These are phyloP conservation scores for Xenoacremonium recifei DNA, from an alignment of 2,329 filamentous ascomycete genomes.

Conservation along the genomic window DNA sequence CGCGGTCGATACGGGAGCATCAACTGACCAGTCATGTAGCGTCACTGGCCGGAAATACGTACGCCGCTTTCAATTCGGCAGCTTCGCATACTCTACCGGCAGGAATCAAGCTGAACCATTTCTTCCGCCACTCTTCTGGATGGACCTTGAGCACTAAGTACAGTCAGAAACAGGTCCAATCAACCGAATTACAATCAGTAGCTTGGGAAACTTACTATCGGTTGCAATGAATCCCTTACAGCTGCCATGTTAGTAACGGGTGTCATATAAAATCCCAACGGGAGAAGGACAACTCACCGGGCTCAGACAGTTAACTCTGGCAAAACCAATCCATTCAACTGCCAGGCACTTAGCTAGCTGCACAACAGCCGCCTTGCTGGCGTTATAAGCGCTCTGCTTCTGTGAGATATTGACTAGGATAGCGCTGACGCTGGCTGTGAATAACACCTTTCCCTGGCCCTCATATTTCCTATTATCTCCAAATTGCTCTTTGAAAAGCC, in stretches of 20 bases:
- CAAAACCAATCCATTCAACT: background rate
- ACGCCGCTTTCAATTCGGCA: background rate
- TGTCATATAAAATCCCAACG: background rate
- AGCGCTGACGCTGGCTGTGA: background rate
- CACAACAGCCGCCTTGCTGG: background rate
- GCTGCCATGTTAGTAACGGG: background rate
- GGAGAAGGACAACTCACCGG: no score
- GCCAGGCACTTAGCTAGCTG: background rate
- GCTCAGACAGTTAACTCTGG: background rate
- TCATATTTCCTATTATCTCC: no score
- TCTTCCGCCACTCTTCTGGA: background rate
- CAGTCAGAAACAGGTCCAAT: no score
- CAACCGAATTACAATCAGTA: no score
- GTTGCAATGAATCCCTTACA: background rate
- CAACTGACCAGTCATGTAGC: conserved; percentile 67
- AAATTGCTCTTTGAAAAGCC: background rate
- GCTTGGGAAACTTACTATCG: background rate
- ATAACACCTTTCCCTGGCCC: background rate
- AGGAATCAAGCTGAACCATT: background rate
- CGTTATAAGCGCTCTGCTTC: background rate
- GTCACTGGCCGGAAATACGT: conserved; percentile 27
- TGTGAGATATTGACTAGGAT: background rate
- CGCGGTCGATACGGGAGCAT: conserved; percentile 6
- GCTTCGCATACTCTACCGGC: background rate
- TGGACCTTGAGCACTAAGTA: no score